These are phyloP conservation scores for Nemania bipapillata DNA, from an alignment of 2,329 filamentous ascomycete species.

Conservation along the genomic window DNA sequence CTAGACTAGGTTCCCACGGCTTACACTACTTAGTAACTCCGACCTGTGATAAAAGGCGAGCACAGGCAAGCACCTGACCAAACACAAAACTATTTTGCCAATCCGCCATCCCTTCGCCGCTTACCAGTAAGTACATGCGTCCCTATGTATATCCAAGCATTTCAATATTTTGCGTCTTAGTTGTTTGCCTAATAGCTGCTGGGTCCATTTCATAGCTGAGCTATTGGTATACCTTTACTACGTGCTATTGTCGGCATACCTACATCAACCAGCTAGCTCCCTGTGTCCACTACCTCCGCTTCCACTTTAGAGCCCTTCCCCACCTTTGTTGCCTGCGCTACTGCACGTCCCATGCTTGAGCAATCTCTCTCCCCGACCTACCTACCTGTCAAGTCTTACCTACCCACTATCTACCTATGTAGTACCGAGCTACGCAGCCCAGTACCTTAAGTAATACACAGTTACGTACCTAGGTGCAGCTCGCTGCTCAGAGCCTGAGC, in stretches of 20 bases:
- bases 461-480: neutral
- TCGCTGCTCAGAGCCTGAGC: slow-evolving; percentile 29
- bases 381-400: neutral
- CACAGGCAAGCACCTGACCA: slow-evolving; percentile 22
- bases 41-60: slow-evolving; percentile 5
- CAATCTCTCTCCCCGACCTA: slow-evolving; percentile 12
- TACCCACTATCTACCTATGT: neutral
- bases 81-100: too few relatives aligned
- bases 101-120: too few relatives aligned
- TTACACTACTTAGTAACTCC: neutral
- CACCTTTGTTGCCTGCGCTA: slow-evolving; percentile 34
- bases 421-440: slow-evolving; percentile 12
- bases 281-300: slow-evolving; percentile 30
- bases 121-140: neutral
- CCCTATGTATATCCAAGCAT: neutral
- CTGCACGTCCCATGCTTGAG: slow-evolving; percentile 30
- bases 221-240: neutral
- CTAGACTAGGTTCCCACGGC: neutral
- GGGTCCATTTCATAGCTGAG: neutral
- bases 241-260: neutral
- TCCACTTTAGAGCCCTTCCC: slow-evolving; percentile 16
- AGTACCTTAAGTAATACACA: too few relatives aligned
- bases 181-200: neutral
- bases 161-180: neutral
- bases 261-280: neutral